Evolutionary conservation across 2,329 filamentous ascomycete genomes (phyloP).

Genomic region (Aurifilum marmelostoma): DNA sequence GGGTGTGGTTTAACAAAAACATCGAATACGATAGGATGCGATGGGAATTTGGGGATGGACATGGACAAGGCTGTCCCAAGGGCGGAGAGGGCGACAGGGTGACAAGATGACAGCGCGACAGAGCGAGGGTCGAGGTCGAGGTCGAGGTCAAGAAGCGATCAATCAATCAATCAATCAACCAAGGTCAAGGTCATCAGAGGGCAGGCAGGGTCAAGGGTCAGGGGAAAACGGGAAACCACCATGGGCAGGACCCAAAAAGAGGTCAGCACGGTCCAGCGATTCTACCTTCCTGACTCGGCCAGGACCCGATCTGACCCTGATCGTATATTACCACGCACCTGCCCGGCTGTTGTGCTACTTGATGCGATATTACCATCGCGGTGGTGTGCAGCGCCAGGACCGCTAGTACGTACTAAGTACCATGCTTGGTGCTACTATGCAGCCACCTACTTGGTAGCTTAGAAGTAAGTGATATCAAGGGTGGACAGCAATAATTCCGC

Average conservation of each 20-base stretch:
- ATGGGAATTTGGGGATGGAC: not conserved
- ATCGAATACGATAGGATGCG: too few species aligned
- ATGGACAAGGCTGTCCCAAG: not conserved
- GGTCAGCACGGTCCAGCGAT: constrained; percentile 3
- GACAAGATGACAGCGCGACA: not conserved
- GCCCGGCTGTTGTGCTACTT: not conserved
- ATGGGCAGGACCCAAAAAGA: not conserved
- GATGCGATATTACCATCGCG: too few species aligned
- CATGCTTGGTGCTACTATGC: too few species aligned
- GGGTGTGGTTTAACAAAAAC: too few species aligned
- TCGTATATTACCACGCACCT: not conserved
- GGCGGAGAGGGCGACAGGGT: not conserved
- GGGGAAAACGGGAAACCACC: not conserved
- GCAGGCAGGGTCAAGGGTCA: not conserved
- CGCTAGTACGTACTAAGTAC: not conserved
- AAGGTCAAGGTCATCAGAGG: not conserved
- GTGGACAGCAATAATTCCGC: not conserved
- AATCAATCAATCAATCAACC: not conserved
- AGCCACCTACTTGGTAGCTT: too few species aligned
- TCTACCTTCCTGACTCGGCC: constrained; percentile 14
- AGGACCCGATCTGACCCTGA: constrained; percentile 4
- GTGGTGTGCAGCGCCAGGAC: not conserved
- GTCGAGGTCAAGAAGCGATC: not conserved
- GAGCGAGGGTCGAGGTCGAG: not conserved
- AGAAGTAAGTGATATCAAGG: not conserved